Evolutionary conservation across 75 land plant genomes (phyloP), one percentile per base, ranked within the genome.

Genomic region (Sequoiadendron giganteum): DNA sequence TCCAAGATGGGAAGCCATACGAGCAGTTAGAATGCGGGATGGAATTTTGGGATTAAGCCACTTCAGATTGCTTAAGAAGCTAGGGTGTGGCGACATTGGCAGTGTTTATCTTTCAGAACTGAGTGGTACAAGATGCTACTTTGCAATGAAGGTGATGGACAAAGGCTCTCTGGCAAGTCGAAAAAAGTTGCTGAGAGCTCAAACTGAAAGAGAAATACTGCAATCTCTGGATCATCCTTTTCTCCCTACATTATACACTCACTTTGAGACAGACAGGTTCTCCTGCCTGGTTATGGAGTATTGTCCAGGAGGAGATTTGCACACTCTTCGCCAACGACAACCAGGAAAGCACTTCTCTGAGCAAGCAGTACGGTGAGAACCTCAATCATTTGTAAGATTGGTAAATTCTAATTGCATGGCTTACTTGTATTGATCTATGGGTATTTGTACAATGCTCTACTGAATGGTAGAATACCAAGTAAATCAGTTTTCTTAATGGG

Each of bases 71-170:
- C 87, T 93, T 88, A 90, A 83, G 85, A 88, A 85, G 82, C 76
- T 94, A 42, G 95, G 95, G 30, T 86, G 91, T 90, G 95, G 95
- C n/a, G 95, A 94, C 84, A 93, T 94, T 49, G 95, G 95, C 70
- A 91, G 91, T 89, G 95, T 94, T n/a, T 90, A 94, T 83, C 82
- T 94, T 30, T 88, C 94, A 16, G 94, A 94, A 85, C 86, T 94
- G 87, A 86, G 80, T 86, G 91, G 94, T 49, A 91, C 92, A 1
- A 92, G 88, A 86, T 90, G 87, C 80, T 87, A 88, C 61, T 94
- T 94, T 89, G 95, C 95, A 3, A 92, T 94, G 94, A 94, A 94
- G 89, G 91, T 94, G 32, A 94, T 94, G 95, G 95, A 93, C 88
- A 94, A 94, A 83, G 91, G 88, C 15, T 92, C 95, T 39, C 55